Base-by-base conservation (phyloP, 2,329 filamentous ascomycete genomes). In the Fusarium brevicatenulatum region DNA sequence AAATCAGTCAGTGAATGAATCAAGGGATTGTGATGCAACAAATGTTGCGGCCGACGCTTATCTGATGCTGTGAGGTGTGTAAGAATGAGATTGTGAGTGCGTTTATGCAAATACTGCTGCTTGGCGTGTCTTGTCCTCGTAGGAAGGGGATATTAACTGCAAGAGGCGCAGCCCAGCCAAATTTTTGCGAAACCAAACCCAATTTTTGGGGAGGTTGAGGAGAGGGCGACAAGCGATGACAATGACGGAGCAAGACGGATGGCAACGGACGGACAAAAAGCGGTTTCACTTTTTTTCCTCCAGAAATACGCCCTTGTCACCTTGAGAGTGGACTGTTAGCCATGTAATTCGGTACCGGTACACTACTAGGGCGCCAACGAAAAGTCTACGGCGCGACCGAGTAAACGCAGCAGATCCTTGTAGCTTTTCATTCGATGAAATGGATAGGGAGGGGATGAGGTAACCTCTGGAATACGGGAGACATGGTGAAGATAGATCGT, bases 361-460 rank as follows among this genome's bases (percentile, higher is more conserved):
- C 55, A 55, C 49, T 69, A 57, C 58, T 69, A 68, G 63, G 68
- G 68, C 69, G 68, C 69, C 69, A 71, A 71, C 69, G 69, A 71
- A 71, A 77, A 74, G 65, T 74, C 65, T 76, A 75, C 73, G 75
- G 75, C 71, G 63, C 69, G 71, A 56, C 75, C 69, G 75, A 77
- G 69, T 77, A 55, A 70, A 71, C 60, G 63, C 72, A 68, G 67
- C 46, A 71, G 63, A 71, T 68, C 68, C 70, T 73, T 76, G 71
- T 67, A 72, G 64, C 64, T 68, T 72, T 73, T 72, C 67, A 69
- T 68, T 72, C 59, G 59, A 64, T 43, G 37, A 50, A 46, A 54
- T 39, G 60, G 55, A n/a, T 63, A 42, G 56, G 71, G 65, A 65
- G 53, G 73, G 71, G 71, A 70, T 61, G 68, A 61, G 62, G 63